A percentile compares a stretch with the other conserved stretches of the same genome.
These are phyloP conservation scores for Paramarasmius palmivorus DNA, from an alignment of 1,284 basidiomycete species.

Conservation along the genomic window DNA sequence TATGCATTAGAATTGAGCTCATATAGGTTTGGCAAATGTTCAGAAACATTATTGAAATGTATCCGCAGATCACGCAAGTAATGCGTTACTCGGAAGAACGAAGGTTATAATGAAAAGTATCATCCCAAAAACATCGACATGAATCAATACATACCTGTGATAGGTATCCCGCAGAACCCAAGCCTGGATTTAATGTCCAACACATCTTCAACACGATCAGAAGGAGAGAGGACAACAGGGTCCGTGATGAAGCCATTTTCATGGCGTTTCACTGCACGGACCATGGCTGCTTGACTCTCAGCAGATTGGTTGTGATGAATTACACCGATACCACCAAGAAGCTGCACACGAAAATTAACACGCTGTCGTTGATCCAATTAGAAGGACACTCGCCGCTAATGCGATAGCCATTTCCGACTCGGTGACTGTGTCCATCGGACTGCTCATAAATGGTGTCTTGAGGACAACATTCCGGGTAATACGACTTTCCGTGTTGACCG, in stretches of 20 bases:
- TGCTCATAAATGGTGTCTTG: constrained; percentile 97
- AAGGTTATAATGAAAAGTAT: constrained; percentile 65
- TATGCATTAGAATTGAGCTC: constrained; percentile 22
- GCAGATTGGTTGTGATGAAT: constrained; percentile 97
- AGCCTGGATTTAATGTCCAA: constrained; percentile 90
- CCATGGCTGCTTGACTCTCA: constrained; percentile 92
- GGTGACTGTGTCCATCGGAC: constrained; percentile 99
- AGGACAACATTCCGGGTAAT: constrained; percentile 92
- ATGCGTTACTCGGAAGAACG: constrained; percentile 86
- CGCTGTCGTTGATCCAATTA: constrained; percentile 21
- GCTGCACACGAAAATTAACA: constrained; percentile 41
- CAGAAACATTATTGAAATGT: constrained; percentile 38
- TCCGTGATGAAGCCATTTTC: constrained; percentile 99
- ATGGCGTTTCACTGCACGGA: constrained; percentile 95
- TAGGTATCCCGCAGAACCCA: constrained; percentile 97
- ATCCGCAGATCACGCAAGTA: constrained; percentile 72
- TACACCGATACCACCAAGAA: constrained; percentile 96
- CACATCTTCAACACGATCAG: constrained; percentile 85
- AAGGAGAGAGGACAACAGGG: constrained; percentile 84
- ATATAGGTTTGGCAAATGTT: constrained; percentile 14
- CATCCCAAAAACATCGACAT: constrained; percentile 44
- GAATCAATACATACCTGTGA: constrained; percentile 71
- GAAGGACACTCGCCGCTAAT: constrained; percentile 70
- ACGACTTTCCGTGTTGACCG: constrained; percentile 82
- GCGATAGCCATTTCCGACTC: constrained; percentile 97